These are phyloP conservation scores for Candolleomyces efflorescens DNA, from an alignment of 768 basidiomycete genomes.

Conservation along the genomic window DNA sequence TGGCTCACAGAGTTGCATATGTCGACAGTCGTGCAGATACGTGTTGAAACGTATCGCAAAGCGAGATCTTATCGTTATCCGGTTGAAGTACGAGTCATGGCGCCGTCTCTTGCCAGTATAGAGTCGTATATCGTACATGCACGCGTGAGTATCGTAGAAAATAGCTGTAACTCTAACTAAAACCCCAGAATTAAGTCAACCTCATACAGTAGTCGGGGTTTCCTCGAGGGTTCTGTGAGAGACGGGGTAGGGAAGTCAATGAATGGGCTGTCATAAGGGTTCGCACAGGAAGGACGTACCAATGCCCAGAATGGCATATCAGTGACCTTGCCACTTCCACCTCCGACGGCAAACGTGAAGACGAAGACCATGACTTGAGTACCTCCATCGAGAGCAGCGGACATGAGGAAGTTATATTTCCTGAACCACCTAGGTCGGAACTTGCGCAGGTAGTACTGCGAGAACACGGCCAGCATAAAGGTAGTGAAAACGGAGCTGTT, in stretches of 20 bases:
- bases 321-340: conserved; percentile 35
- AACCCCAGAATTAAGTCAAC: conserved; percentile 10
- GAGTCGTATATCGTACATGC: too few species aligned
- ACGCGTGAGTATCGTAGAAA: too few species aligned
- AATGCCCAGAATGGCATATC: conserved; percentile 12
- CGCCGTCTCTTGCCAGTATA: too few species aligned
- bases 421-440: conserved; percentile 64
- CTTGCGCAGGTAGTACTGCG: conserved; percentile 57
- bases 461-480: conserved; percentile 47
- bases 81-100: too few species aligned
- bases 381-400: conserved; percentile 68
- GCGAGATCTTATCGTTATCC: too few species aligned
- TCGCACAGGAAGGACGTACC: conserved; percentile 3
- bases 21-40: too few species aligned
- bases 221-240: conserved; percentile 16
- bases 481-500: conserved; percentile 48
- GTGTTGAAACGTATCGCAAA: too few species aligned
- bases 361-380: conserved; percentile 39
- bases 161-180: too few species aligned
- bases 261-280: not conserved
- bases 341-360: conserved; percentile 41
- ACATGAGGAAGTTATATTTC: conserved; percentile 69
- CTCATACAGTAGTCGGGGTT: conserved; percentile 25
- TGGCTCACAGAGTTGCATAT: too few species aligned
- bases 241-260: not conserved